Percentiles rank a stretch among this genome's conserved stretches.
These are phyloP conservation scores for Rosellinia necatrix DNA, from an alignment of 2,329 filamentous ascomycete genomes.

Conservation along the genomic window DNA sequence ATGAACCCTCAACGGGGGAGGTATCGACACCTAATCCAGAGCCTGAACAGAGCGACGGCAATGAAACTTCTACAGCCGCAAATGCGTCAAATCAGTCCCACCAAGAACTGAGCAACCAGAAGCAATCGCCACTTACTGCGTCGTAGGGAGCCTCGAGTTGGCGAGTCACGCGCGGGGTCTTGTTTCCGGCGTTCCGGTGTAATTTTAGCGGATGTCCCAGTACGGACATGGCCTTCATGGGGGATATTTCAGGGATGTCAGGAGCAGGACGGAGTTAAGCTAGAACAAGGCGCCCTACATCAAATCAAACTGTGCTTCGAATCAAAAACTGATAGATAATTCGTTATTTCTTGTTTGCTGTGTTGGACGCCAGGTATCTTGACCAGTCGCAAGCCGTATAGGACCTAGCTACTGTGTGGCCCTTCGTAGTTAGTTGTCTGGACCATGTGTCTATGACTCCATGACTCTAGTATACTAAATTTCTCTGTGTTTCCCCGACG, in stretches of 20 bases:
- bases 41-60: background rate
- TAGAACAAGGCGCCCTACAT: too few relatives aligned
- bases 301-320: too few relatives aligned
- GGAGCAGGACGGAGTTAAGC: too few relatives aligned
- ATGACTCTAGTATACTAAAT: background rate
- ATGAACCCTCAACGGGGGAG: background rate
- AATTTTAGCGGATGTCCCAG: too few relatives aligned
- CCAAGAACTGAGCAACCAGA: background rate
- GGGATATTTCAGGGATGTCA: background rate
- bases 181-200: background rate
- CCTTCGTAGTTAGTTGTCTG: background rate
- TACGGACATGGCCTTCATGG: background rate
- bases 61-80: background rate
- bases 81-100: background rate
- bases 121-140: background rate
- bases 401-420: too few relatives aligned
- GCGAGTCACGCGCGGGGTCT: constrained; percentile 5
- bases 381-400: too few relatives aligned
- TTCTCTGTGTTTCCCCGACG: too few relatives aligned
- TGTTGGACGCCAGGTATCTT: too few relatives aligned
- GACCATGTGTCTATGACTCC: constrained; percentile 2
- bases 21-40: constrained; percentile 5
- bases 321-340: too few relatives aligned
- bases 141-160: background rate
- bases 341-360: too few relatives aligned